Conservation (phyloP, 2,329 filamentous ascomycete genomes). For the Rhinocladiella similis region DNA sequence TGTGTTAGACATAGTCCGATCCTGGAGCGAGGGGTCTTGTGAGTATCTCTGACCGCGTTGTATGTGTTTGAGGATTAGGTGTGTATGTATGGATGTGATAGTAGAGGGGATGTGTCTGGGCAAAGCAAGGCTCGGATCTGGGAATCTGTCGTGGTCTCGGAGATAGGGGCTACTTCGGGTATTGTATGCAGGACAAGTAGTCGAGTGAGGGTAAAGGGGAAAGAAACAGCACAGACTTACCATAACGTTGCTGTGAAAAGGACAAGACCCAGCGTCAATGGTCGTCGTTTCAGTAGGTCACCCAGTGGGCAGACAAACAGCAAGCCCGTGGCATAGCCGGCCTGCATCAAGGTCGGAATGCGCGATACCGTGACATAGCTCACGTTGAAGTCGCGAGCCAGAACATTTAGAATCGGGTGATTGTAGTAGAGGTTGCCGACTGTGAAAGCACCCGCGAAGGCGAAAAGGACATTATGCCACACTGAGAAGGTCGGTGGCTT, state of each 20-base stretch:
- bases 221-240: constrained; percentile 43
- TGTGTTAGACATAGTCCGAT: constrained; percentile 69
- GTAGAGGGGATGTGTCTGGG: no score
- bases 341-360: constrained; percentile 75
- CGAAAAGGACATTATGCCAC: constrained; percentile 58
- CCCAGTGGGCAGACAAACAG: constrained; percentile 75
- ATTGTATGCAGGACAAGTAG: neutral
- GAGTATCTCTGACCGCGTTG: no score
- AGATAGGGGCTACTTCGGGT: neutral
- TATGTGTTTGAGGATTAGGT: neutral
- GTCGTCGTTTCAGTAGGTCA: constrained; percentile 66
- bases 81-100: no score
- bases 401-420: constrained; percentile 74
- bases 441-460: constrained; percentile 58
- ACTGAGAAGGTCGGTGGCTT: constrained; percentile 69
- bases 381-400: constrained; percentile 70
- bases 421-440: constrained; percentile 71
- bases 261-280: constrained; percentile 65
- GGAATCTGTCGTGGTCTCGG: neutral
- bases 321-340: constrained; percentile 73
- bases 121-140: no score
- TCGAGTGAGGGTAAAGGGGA: neutral
- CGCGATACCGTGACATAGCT: constrained; percentile 65
- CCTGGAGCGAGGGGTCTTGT: constrained; percentile 1
- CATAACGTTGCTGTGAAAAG: constrained; percentile 66